Base-by-base conservation (phyloP, 2,329 filamentous ascomycete genomes). In the Aspergillus novofumigatus region DNA sequence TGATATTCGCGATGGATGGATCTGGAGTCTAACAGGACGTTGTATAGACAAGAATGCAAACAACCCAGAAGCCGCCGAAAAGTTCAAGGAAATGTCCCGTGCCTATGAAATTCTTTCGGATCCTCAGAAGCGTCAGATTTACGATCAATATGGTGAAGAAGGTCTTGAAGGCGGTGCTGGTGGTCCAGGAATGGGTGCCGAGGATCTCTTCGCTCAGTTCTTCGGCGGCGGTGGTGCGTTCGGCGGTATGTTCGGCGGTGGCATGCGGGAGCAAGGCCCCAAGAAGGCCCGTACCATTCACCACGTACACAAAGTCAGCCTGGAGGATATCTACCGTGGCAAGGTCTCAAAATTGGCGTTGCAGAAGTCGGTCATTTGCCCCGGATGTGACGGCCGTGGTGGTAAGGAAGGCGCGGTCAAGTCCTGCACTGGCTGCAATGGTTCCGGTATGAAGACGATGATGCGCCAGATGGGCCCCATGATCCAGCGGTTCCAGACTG, bases 391-490 rank as follows among this genome's bases (percentile, higher is more conserved):
- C 58, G 94, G 94, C 62, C 86, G 92, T 59, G 94, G 94, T 71
- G 94, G 94, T 65, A 99, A 99, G 82, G 93, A 97, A 64, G 94
- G 94, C 63, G 91, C 94, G n/a, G 93, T 97, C 64, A 93, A 92
- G 81, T 90, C 89, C 70, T 99, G 94, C 78, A 73, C 85, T 44
- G 90, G 91, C 71, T 99, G 94, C 76, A 91, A 96, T 69, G 94
- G 94, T 65, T 86, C 89, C 63, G 94, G 94, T 77, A 96, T 97
- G 90, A 97, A 97, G 89, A 97, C 91, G 44, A 97, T 99, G 93
- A 97, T 99, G 94, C 90, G 95, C 74, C 94, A 99, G 80, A 97
- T 99, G 92, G 94, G 94, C 52, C 94, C 94, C 59, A 99, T 99
- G 94, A 97, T 99, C 68, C 95, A 99, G 81, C 91, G 94, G 57